phyloP scores from a whole-genome alignment of 495 filamentous ascomycete genomes.

The Penicillium parvum region DNA sequence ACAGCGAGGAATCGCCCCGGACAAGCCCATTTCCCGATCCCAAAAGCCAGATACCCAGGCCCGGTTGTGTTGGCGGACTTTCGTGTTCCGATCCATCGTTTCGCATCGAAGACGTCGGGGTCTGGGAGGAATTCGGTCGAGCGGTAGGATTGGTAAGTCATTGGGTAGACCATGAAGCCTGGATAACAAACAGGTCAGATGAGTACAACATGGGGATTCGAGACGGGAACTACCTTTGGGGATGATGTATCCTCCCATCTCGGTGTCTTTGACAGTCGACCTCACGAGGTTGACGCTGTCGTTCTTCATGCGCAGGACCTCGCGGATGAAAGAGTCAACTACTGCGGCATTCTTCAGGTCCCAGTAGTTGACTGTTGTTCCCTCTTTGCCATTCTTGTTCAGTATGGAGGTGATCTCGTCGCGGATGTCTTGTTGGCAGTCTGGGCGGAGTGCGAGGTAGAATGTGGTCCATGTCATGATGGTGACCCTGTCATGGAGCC shows the following conservation, averaged over 20 bases:
- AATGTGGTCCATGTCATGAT: neutral
- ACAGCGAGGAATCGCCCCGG: neutral
- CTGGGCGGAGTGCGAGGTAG: neutral
- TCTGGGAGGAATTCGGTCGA: neutral
- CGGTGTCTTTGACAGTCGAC: neutral
- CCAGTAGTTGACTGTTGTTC: neutral
- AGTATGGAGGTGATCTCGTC: neutral
- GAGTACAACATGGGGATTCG: too few species aligned
- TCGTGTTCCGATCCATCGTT: neutral
- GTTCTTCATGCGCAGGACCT: neutral
- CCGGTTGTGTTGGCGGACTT: neutral
- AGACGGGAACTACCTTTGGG: neutral
- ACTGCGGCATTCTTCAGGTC: neutral
- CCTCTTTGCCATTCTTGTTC: neutral
- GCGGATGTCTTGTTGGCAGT: neutral
- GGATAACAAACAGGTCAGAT: neutral
- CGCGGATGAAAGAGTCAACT: neutral
- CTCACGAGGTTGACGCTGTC: neutral
- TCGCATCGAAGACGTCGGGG: neutral
- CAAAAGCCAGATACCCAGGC: neutral
- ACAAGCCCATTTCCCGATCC: neutral
- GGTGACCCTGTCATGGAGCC: neutral
- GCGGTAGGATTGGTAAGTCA: neutral
- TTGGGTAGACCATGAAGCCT: neutral
- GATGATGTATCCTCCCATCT: neutral